phyloP scores from a whole-genome alignment of 2,329 filamentous ascomycete genomes.

The Fusarium keratoplasticum region DNA sequence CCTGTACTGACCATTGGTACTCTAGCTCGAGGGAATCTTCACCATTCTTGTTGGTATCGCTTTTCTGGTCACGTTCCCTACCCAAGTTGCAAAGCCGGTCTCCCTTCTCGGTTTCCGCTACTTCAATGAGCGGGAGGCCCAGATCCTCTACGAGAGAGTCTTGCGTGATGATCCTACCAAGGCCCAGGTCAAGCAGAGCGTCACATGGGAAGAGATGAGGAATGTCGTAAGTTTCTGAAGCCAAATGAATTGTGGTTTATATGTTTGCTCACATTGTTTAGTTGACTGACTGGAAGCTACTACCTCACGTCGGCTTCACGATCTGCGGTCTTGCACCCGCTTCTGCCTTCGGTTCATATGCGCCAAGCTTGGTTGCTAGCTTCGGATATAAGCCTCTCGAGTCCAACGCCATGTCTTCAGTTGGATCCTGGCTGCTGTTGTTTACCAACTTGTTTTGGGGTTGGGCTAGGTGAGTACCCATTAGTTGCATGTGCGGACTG shows the following conservation, averaged over 20 bases:
- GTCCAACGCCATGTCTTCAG: conserved; percentile 43
- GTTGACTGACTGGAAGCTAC: conserved; percentile 51
- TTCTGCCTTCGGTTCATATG: conserved; percentile 26
- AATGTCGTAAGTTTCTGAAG: conserved; percentile 41
- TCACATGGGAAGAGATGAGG: conserved; percentile 48
- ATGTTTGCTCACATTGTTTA: conserved; percentile 7
- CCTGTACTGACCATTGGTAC: background rate
- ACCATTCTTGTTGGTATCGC: conserved; percentile 48
- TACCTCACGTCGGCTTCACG: conserved; percentile 48
- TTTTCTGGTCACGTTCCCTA: conserved; percentile 49
- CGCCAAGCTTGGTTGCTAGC: conserved; percentile 43
- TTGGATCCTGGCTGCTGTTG: conserved; percentile 49
- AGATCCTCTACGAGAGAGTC: conserved; percentile 49
- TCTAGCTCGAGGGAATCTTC: conserved; percentile 50
- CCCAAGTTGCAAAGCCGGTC: conserved; percentile 41
- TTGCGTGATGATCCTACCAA: conserved; percentile 45
- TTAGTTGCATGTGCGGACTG: background rate
- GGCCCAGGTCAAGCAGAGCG: conserved; percentile 36
- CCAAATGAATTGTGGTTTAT: background rate
- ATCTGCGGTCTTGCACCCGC: conserved; percentile 46
- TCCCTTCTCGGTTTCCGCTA: conserved; percentile 44
- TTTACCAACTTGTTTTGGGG: conserved; percentile 48
- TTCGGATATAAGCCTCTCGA: conserved; percentile 48
- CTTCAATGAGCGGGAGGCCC: conserved; percentile 49
- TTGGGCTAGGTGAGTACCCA: conserved; percentile 8